These are phyloP conservation scores for Penicillium pancosmium DNA, from an alignment of 495 filamentous ascomycete species.

Conservation along the genomic window DNA sequence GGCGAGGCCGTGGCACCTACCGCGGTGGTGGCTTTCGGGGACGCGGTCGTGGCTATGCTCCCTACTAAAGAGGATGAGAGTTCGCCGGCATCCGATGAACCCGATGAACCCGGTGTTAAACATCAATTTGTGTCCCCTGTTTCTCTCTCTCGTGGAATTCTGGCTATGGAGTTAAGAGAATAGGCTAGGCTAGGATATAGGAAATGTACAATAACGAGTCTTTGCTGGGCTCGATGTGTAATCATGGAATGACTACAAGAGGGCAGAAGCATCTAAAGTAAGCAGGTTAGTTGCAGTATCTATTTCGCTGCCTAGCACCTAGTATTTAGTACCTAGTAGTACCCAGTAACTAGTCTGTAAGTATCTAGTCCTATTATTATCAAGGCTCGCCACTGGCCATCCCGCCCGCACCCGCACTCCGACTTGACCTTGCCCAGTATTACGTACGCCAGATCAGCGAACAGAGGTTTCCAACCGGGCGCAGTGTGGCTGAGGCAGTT, in stretches of 20 bases:
- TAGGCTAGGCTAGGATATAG: conserved; percentile 15
- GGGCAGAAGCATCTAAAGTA: too few relatives aligned
- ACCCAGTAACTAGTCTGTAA: background rate
- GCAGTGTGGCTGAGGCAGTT: background rate
- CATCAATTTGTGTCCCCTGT: background rate
- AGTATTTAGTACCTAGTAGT: background rate
- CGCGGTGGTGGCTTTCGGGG: conserved; percentile 79
- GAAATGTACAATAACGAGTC: conserved; percentile 37
- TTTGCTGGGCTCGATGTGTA: background rate
- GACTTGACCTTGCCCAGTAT: conserved; percentile 8
- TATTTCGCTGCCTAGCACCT: background rate
- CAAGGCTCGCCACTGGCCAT: conserved; percentile 17
- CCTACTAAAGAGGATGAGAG: conserved; percentile 59
- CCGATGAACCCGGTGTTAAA: background rate
- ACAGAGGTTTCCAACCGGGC: background rate
- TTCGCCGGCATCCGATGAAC: conserved; percentile 1
- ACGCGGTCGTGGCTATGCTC: conserved; percentile 76
- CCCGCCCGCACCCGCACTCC: conserved; percentile 20
- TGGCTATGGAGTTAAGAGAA: conserved; percentile 39
- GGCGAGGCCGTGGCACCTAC: conserved; percentile 73
- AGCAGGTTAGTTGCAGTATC: too few relatives aligned
- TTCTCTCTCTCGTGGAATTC: background rate
- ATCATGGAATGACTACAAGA: background rate
- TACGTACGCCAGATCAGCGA: conserved; percentile 16
- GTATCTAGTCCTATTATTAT: conserved; percentile 13